Evolutionary conservation across 352 stramenopile genomes (phyloP), one percentile per base, ranked within the genome.

Genomic region (Pythium oligandrum): DNA sequence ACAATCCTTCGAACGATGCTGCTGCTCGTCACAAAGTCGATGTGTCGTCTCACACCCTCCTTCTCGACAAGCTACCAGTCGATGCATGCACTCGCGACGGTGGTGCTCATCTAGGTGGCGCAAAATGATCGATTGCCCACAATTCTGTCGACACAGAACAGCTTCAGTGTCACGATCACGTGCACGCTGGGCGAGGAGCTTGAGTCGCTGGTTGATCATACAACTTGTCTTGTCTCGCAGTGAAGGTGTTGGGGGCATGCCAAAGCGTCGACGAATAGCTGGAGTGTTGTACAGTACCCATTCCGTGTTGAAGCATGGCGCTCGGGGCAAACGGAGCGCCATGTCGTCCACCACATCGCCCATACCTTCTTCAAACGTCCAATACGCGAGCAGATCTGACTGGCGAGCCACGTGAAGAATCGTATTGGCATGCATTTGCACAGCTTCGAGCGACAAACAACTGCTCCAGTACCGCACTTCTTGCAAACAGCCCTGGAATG

Each of bases 311-410:
- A 83, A 63, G 33, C 67, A 78, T 2, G 76, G 60, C n/a, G 71
- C 63, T 8, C 73, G 76, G n/a, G 76, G 72, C 34, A 75, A 52
- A 10, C 43, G 50, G 12, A 85, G 66, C 45, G 75, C 64, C 72
- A 89, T 85, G 55, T 92, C 81, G 63, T 91, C 81, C 32, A 91
- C 67, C 9, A 87, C 51, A n/a, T 85, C 68, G 9, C 76, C 81
- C 53, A 77, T 68, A 12, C 70, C 78, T 66, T 91, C 81, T 42
- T 91, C 81, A n/a, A 91, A 68, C 32, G 78, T 89, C 74, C 77
- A 91, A 58, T 91, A 91, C 36, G 63, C 76, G 2, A 68, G 8
- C 6, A 91, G 59, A 31, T 57, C 57, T 2, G 10, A 8, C 30
- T 49, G 26, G 3, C 38, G 32, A 6, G 37, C 40, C 1, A 86